Evolutionary conservation across 2,329 filamentous ascomycete genomes (phyloP).

Genomic region (Biscogniauxia mediterranea): DNA sequence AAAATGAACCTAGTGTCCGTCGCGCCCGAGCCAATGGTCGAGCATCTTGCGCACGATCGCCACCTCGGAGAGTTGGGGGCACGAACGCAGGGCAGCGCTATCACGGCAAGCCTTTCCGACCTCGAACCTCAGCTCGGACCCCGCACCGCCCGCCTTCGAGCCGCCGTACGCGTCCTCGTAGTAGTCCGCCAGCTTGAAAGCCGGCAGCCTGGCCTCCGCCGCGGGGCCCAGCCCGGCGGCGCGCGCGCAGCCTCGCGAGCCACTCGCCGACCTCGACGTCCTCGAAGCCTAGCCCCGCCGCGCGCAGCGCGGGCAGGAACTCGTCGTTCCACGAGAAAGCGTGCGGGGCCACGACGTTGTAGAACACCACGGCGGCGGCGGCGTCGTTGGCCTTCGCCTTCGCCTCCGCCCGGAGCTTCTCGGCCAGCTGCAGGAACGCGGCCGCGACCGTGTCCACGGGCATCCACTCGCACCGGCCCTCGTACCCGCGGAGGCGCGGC

Average conservation of each 20-base stretch:
- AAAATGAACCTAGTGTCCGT: background rate
- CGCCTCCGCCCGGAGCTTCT: slow-evolving; percentile 4
- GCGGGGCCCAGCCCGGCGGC: slow-evolving; percentile 23
- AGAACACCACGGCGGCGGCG: slow-evolving; percentile 19
- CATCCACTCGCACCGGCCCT: slow-evolving; percentile 31
- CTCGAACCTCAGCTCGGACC: slow-evolving; percentile 17
- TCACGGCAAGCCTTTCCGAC: slow-evolving; percentile 20
- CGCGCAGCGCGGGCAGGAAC: slow-evolving; percentile 30
- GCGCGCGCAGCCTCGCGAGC: slow-evolving; percentile 30
- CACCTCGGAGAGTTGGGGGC: slow-evolving; percentile 23
- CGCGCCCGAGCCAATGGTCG: slow-evolving; percentile 21
- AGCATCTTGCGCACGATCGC: slow-evolving; percentile 29
- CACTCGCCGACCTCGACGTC: slow-evolving; percentile 34
- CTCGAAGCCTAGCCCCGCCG: slow-evolving; percentile 35
- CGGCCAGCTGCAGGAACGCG: slow-evolving; percentile 23
- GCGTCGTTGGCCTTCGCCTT: background rate
- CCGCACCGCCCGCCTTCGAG: slow-evolving; percentile 4
- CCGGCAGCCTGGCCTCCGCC: slow-evolving; percentile 25
- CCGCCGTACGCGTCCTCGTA: slow-evolving; percentile 23
- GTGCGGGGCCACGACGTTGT: slow-evolving; percentile 27
- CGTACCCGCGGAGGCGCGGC: slow-evolving; percentile 22
- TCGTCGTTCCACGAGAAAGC: slow-evolving; percentile 36
- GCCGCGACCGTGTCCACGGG: slow-evolving; percentile 32
- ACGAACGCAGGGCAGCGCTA: slow-evolving; percentile 23
- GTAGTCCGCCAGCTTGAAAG: slow-evolving; percentile 26